Base-by-base conservation (phyloP, 768 basidiomycete genomes). In the Lanmaoa rubissima region DNA sequence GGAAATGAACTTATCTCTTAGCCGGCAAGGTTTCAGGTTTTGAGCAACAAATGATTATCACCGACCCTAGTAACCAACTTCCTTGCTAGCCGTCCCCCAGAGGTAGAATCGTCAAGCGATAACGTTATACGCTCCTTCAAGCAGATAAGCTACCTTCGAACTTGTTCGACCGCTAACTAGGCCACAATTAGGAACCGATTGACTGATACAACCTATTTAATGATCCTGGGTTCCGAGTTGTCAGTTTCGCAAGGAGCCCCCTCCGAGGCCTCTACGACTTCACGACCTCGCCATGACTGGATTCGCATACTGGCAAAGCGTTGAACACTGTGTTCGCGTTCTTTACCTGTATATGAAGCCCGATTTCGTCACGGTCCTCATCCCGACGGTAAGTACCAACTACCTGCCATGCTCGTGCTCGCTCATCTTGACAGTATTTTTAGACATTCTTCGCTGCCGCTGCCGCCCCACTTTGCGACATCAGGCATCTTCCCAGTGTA, bases 381-480 rank as follows among this genome's bases (percentile, higher is more conserved):
- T 71, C 34, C 70, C 70, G 34, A 69, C 62, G 42, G 70, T 73
- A 31, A 54, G 48, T 14, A 42, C 19, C 7, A 28, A 13, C 38
- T 39, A 5, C 13, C 41, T 16, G 5, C 19, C 31, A 21, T 40
- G 11, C 47, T 43, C 46, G 14, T 39, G 8, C 26, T 47, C 36
- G 4, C 38, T 32, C 8, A 44, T 46, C 4, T 16, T 47, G 13
- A 63, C n/a, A 5, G 39, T 39, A 5, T 7, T 9, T 26, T 31
- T 54, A 77, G 76, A 73, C 71, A 1, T 52, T 75, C 39, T 75
- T 77, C 44, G 66, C 76, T 5, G 43, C 43, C 1, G 65, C 67
- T 5, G 65, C 73, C 0, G 75, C 76, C 4, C 75, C 77, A 2
- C 52, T 73, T 1, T 62, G 61, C 21, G 58, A 62, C 35, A 8